Conservation (phyloP, 2,329 filamentous ascomycete species). For the Fusarium temperatum region DNA sequence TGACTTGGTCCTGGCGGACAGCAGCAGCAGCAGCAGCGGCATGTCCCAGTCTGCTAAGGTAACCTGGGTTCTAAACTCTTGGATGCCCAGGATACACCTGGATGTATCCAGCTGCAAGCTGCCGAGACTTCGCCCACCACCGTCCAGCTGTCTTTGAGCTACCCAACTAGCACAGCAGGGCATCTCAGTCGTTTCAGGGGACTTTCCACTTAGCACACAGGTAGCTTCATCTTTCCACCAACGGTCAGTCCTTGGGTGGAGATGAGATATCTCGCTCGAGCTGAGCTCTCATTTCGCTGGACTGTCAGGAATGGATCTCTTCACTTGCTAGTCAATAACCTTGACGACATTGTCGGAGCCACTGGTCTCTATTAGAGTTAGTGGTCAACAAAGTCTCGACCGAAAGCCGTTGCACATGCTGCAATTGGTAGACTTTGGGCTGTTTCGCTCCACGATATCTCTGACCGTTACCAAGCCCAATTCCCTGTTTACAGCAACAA, state of each 20-base stretch:
- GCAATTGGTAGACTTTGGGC: constrained; percentile 6
- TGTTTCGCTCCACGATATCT: constrained; percentile 25
- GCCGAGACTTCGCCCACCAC: constrained; percentile 30
- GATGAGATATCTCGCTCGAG: constrained; percentile 31
- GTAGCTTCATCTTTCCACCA: constrained; percentile 34
- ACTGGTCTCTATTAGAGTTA: constrained; percentile 9
- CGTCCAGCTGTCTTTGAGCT: constrained; percentile 12
- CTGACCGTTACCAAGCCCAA: constrained; percentile 16
- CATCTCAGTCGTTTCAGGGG: constrained; percentile 32
- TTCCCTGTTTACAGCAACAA: constrained; percentile 33
- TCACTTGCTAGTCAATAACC: constrained; percentile 17
- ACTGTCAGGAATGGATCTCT: constrained; percentile 19
- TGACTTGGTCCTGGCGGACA: constrained; percentile 33
- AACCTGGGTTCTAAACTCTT: constrained; percentile 5
- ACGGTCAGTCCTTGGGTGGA: constrained; percentile 29
- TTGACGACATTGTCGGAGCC: constrained; percentile 10
- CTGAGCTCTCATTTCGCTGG: constrained; percentile 27
- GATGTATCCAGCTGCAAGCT: constrained; percentile 22
- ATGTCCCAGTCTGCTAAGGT: constrained; percentile 11
- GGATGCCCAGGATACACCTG: constrained; percentile 35
- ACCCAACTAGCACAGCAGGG: constrained; percentile 25
- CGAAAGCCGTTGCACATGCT: not conserved
- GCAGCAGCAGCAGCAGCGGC: constrained; percentile 26
- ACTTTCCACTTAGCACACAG: constrained; percentile 23
- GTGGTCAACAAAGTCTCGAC: constrained; percentile 4